phyloP scores from a whole-genome alignment of 805 yeast genomes.

The Suhomyces pyralidae region DNA sequence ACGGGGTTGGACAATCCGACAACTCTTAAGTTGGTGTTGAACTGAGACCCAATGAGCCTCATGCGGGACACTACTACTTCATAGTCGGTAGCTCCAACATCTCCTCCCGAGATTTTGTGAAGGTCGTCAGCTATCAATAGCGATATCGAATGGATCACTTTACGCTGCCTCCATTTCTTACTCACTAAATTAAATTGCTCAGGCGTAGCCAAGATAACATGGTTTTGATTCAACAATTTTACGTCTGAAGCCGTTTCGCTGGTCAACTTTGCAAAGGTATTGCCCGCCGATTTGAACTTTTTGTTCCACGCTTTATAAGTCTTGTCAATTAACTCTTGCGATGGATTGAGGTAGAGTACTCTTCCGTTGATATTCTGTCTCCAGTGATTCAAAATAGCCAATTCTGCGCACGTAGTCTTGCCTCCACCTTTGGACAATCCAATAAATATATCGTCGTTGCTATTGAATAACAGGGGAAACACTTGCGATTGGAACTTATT shows the following conservation, averaged over 20 bases:
- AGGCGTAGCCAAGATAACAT: constrained; percentile 76
- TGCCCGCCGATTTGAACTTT: constrained; percentile 49
- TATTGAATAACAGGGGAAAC: constrained; percentile 55
- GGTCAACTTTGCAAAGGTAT: constrained; percentile 52
- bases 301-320: constrained; percentile 51
- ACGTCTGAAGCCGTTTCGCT: constrained; percentile 55
- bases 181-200: constrained; percentile 70
- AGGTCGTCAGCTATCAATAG: constrained; percentile 70
- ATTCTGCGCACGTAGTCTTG: constrained; percentile 65
- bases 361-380: constrained; percentile 58
- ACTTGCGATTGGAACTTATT: constrained; percentile 75
- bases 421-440: constrained; percentile 79
- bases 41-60: constrained; percentile 64
- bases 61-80: constrained; percentile 71
- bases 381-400: constrained; percentile 75
- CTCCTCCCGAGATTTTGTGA: constrained; percentile 61
- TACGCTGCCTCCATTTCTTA: constrained; percentile 79
- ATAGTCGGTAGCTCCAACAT: constrained; percentile 50
- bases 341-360: constrained; percentile 68
- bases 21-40: constrained; percentile 55
- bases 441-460: constrained; percentile 58
- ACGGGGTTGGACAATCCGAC: constrained; percentile 70
- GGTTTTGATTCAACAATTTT: constrained; percentile 53
- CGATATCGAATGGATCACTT: constrained; percentile 64
- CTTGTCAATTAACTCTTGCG: constrained; percentile 51